Evolutionary conservation across 352 stramenopile species (phyloP).

Genomic region (Phytopythium boreale): DNA sequence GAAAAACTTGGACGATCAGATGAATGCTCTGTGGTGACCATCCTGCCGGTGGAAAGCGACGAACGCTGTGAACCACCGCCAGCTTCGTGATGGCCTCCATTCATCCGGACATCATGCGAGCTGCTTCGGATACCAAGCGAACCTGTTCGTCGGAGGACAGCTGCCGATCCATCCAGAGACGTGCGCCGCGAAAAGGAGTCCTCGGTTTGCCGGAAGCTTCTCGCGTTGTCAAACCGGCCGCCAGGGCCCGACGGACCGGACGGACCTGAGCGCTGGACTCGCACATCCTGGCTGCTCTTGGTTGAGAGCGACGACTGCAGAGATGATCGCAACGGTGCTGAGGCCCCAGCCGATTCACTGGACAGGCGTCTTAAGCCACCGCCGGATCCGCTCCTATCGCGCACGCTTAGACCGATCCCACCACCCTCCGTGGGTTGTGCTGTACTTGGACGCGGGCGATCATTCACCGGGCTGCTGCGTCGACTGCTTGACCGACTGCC

Average conservation of each 20-base stretch:
- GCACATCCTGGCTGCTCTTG: slow-evolving; percentile 53
- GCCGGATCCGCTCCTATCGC: slow-evolving; percentile 10
- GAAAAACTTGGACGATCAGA: background rate
- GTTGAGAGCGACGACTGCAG: slow-evolving; percentile 15
- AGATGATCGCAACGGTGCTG: slow-evolving; percentile 6
- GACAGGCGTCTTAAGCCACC: slow-evolving; percentile 18
- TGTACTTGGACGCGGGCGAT: background rate
- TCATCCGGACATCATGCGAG: slow-evolving; percentile 16
- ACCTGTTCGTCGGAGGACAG: slow-evolving; percentile 12
- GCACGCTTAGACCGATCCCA: background rate
- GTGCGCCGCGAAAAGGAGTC: slow-evolving; percentile 22
- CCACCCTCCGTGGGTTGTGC: background rate
- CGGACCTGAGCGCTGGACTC: slow-evolving; percentile 23
- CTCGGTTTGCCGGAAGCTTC: slow-evolving; percentile 7
- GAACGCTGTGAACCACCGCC: background rate
- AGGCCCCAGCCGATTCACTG: slow-evolving; percentile 8
- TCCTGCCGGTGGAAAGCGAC: background rate
- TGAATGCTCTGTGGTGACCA: background rate
- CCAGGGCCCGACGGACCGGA: background rate
- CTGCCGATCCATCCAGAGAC: slow-evolving; percentile 26
- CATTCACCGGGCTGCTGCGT: slow-evolving; percentile 9
- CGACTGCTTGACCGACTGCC: slow-evolving; percentile 4
- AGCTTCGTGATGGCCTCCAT: slow-evolving; percentile 9
- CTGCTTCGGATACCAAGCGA: slow-evolving; percentile 9
- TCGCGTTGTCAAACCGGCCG: background rate